Evolutionary conservation across 441 rosid species (phyloP).

Genomic region (Corymbia citriodora): DNA sequence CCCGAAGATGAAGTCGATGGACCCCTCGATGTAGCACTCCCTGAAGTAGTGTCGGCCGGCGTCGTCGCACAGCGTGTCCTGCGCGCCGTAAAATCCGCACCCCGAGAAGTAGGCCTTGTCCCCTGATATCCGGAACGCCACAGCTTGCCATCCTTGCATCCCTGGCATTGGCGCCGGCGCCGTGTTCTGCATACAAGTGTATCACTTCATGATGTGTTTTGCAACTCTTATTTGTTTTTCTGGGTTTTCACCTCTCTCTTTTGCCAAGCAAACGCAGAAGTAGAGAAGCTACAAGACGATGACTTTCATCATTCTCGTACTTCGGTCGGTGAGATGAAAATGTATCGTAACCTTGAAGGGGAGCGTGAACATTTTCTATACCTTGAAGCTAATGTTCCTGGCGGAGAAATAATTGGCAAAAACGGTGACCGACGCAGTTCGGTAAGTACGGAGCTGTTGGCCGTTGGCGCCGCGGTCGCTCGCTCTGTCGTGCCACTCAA

Average conservation of each 20-base stretch:
- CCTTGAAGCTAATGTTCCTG: conserved; percentile 87
- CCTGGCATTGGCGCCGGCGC: conserved; percentile 96
- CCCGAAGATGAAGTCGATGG: conserved; percentile 90
- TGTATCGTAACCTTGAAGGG: background rate
- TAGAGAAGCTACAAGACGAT: background rate
- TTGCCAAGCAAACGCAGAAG: background rate
- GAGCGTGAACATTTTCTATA: background rate
- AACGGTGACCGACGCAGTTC: conserved; percentile 86
- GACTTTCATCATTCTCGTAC: background rate
- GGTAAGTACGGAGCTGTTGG: conserved; percentile 84
- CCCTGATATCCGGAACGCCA: conserved; percentile 83
- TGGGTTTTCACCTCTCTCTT: background rate
- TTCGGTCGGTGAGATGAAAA: background rate
- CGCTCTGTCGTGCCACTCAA: conserved; percentile 97
- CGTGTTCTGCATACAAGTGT: conserved; percentile 40
- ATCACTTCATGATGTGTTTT: background rate
- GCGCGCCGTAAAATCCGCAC: conserved; percentile 90
- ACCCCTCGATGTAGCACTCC: conserved; percentile 86
- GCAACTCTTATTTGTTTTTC: background rate
- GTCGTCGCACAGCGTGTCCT: conserved; percentile 90
- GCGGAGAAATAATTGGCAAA: conserved; percentile 84
- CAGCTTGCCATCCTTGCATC: conserved; percentile 94
- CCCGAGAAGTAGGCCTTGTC: conserved; percentile 87
- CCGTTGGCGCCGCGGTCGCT: conserved; percentile 76
- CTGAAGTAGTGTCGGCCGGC: conserved; percentile 93